These are phyloP conservation scores for Talaromyces sp. DNA, from an alignment of 2,329 filamentous ascomycete genomes.

Conservation along the genomic window DNA sequence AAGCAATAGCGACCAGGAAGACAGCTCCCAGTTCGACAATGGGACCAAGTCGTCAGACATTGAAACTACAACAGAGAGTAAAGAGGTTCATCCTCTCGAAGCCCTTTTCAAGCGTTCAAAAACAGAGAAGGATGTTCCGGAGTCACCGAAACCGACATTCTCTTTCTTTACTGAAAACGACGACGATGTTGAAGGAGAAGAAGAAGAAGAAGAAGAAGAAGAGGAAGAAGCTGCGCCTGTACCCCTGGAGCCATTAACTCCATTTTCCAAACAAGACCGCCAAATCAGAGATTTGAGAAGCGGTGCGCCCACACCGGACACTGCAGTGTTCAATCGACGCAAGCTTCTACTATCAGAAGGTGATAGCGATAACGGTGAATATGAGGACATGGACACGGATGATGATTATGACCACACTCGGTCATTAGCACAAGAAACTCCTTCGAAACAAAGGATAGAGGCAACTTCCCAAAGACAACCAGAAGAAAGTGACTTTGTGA, in stretches of 20 bases:
- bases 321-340: conserved; percentile 63
- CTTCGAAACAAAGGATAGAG: conserved; percentile 18
- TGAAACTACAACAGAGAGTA: conserved; percentile 36
- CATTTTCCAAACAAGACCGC: conserved; percentile 75
- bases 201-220: conserved; percentile 49
- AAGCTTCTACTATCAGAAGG: conserved; percentile 29
- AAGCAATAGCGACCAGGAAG: conserved; percentile 17
- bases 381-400: conserved; percentile 17
- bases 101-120: conserved; percentile 79
- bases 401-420: not conserved
- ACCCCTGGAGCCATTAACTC: conserved; percentile 64
- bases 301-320: conserved; percentile 92
- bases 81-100: conserved; percentile 77
- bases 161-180: conserved; percentile 66
- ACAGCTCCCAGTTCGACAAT: conserved; percentile 16
- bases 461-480: conserved; percentile 18
- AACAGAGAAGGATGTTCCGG: conserved; percentile 35
- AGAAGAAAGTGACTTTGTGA: conserved; percentile 56
- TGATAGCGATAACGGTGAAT: conserved; percentile 26
- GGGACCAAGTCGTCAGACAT: conserved; percentile 25
- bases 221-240: conserved; percentile 45
- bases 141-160: conserved; percentile 59
- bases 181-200: conserved; percentile 46
- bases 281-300: conserved; percentile 67
- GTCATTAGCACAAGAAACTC: conserved; percentile 13